Base-by-base conservation (phyloP, 2,329 filamentous ascomycete genomes). In the Exophiala bonariae region DNA sequence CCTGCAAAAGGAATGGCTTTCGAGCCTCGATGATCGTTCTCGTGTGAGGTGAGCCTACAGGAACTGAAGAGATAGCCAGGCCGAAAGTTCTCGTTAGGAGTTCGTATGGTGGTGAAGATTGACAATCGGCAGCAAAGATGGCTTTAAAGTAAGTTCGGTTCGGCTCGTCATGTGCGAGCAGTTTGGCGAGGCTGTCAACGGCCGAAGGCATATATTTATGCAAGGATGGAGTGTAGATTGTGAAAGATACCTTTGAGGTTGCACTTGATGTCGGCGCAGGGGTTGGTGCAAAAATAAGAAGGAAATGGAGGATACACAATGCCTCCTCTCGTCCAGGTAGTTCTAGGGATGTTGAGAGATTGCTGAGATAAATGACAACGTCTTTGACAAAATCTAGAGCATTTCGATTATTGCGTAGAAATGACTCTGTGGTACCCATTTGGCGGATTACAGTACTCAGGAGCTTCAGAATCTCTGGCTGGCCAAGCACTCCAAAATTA, bases 341-440 rank as follows among this genome's bases (percentile, higher is more conserved):
- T 62, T 92, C 86, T 42, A 97, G 80, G 8, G 82, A 80, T 37
- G 87, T 82, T 6, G 90, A 84, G 38, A 95, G 82, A 66, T 99
- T 97, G 47, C 92, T 96, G 44, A 99, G 75, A 57, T 95, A 83
- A 13, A 89, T 85, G 48, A 97, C 82, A 22, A 90, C 76, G 66
- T 99, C 93, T 70, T 99, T 99, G 88, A 96, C 95, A 61, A 97
- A 92, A 67, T 99, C 93, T 56, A 96, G 74, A 0, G 87, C 93
- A 67, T 96, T 96, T 61, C 80, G 77, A 56, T 93, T 80, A 3
- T 84, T 89, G 31, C 89, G 83, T 33, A 97, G 72, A 22, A 97
- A 78, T 78, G 92, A 88, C 58, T 89, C 89, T 11, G 90, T 85
- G 3, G 91, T 96, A 22, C 92, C 93, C 11, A 97, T 77, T 57